Base-by-base conservation (phyloP, 805 yeast species). In the Clavispora vitiphila region DNA sequence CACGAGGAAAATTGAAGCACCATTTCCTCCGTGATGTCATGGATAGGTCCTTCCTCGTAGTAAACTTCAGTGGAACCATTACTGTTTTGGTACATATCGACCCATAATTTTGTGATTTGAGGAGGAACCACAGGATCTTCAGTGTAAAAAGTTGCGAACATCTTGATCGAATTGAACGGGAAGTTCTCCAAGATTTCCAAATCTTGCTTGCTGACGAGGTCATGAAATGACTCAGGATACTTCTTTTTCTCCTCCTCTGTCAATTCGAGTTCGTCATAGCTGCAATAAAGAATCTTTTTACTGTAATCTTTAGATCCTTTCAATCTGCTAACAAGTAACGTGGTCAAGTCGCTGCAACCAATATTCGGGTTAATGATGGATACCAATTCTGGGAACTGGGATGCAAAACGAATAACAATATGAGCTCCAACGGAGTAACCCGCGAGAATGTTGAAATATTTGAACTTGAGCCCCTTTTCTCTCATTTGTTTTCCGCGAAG, bases 361-460 rank as follows among this genome's bases (percentile, higher is more conserved):
- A 80, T 63, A 20, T 77, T 65, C 1, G 83, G 81, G 31, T 72
- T 70, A 12, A 72, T 64, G 22, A 64, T 64, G 12, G 60, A 56
- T 14, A 71, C 68, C 39, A 54, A 48, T 3, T 64, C 55, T 4
- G 76, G 72, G 49, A 65, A 62, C 45, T 50, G 51, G 37, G 58
- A 52, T 16, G 67, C 78, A 56, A 59, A 67, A 49, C 72, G 58
- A 64, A 76, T 75, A 23, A 72, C 63, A n/a, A 72, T 64, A 55
- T 80, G 83, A 0, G 78, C 85, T 2, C 84, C 83, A 35, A 78
- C 62, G 0, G 83, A 77, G 31, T 65, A 64, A 1, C 85, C 86
- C 10, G 69, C 51, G 22, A 75, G 56, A 34, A 73, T 64, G 54
- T 71, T 71, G 43, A 37, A 56, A 54, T 41, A 65, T 39, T 51